phyloP scores from a whole-genome alignment of 179 eudicot species.

The Patellifolia procumbens region DNA sequence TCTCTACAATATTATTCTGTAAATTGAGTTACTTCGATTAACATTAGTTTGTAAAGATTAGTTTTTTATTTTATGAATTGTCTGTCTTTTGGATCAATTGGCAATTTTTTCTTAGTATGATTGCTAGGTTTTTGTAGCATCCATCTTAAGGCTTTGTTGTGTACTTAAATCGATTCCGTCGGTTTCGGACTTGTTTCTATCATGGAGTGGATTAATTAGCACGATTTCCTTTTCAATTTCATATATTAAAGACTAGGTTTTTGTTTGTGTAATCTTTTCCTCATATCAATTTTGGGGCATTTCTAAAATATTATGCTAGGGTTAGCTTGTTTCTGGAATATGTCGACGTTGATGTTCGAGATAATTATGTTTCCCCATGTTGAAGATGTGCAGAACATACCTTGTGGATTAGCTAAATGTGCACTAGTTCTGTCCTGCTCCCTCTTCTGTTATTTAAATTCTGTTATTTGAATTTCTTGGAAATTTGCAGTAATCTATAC shows the following conservation, averaged over 20 bases:
- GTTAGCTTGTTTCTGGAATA: slow-evolving; percentile 6
- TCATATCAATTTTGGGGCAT: not conserved
- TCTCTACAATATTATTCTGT: not conserved
- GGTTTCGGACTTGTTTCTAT: too few relatives aligned
- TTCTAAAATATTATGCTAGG: not conserved
- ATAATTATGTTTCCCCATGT: too few relatives aligned
- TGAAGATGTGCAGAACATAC: too few relatives aligned
- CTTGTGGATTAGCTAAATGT: too few relatives aligned
- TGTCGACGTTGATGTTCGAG: too few relatives aligned
- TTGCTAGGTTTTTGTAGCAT: not conserved
- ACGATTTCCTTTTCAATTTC: not conserved
- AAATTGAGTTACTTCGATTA: not conserved
- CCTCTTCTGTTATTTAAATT: too few relatives aligned
- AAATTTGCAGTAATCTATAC: too few relatives aligned
- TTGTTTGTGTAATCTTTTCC: not conserved
- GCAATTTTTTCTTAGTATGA: not conserved
- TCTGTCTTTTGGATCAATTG: not conserved
- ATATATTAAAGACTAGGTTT: not conserved
- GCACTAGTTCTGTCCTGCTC: too few relatives aligned
- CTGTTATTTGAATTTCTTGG: too few relatives aligned
- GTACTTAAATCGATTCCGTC: too few relatives aligned
- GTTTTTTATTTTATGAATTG: not conserved
- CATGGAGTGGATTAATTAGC: too few relatives aligned
- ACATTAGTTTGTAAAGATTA: not conserved
- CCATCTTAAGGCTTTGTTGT: too few relatives aligned